Conservation (phyloP, 1,284 basidiomycete species). For the Pseudozyma hubeiensis region DNA sequence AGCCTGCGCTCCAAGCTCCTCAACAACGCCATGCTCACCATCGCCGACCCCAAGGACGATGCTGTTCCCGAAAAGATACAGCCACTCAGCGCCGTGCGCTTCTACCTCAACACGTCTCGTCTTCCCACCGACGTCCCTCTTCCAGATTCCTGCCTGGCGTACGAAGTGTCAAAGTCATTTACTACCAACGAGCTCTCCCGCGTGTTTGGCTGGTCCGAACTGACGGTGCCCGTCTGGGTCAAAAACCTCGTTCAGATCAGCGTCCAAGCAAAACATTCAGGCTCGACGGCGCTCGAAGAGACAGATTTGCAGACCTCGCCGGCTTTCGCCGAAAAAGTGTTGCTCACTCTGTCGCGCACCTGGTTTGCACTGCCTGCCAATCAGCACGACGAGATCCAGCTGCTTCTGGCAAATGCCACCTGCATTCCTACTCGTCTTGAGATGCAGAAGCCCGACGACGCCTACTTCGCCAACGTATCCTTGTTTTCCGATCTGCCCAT, state of each 20-base stretch:
- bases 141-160: conserved; percentile 81
- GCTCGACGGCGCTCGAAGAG: conserved; percentile 65
- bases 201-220: conserved; percentile 79
- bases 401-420: conserved; percentile 75
- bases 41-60: conserved; percentile 31
- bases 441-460: conserved; percentile 78
- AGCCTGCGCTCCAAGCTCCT: conserved; percentile 62
- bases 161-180: conserved; percentile 76
- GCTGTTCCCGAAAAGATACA: conserved; percentile 52
- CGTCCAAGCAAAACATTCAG: conserved; percentile 67
- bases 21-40: conserved; percentile 53
- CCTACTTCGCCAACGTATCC: conserved; percentile 89
- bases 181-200: conserved; percentile 60
- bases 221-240: conserved; percentile 83
- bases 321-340: conserved; percentile 84
- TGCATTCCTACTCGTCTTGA: conserved; percentile 89
- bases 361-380: conserved; percentile 79
- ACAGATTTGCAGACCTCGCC: conserved; percentile 79
- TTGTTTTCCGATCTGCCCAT: conserved; percentile 86
- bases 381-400: conserved; percentile 75
- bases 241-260: conserved; percentile 74
- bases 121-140: conserved; percentile 87
- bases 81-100: conserved; percentile 76
- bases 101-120: conserved; percentile 79
- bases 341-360: conserved; percentile 78